Evolutionary conservation across 148 eudicot species (phyloP).

Genomic region (Chenopodium formosanum): DNA sequence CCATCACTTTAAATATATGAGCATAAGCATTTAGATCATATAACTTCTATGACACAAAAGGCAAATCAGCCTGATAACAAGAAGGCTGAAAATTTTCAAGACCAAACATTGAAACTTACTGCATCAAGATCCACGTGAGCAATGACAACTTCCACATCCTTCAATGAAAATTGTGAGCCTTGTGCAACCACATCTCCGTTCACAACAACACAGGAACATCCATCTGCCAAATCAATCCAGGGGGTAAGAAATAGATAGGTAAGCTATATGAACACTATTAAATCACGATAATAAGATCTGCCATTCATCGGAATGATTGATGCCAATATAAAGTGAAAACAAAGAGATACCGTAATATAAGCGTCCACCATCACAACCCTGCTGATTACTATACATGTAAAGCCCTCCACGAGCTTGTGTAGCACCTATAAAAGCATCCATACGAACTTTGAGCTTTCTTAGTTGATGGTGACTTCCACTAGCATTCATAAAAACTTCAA

Average conservation of each 20-base stretch:
- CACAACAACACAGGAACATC: slow-evolving; percentile 86
- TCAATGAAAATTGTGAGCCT: slow-evolving; percentile 93
- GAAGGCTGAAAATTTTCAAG: not conserved
- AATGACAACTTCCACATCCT: slow-evolving; percentile 87
- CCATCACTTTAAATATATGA: no score
- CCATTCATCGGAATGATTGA: not conserved
- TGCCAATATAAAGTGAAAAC: not conserved
- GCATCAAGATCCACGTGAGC: slow-evolving; percentile 94
- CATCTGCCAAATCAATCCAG: slow-evolving; percentile 60
- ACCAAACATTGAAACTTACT: slow-evolving; percentile 39
- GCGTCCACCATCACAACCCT: slow-evolving; percentile 97
- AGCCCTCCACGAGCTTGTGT: slow-evolving; percentile 92
- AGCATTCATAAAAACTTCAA: slow-evolving; percentile 94
- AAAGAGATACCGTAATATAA: slow-evolving; percentile 69
- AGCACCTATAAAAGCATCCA: slow-evolving; percentile 84
- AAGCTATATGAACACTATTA: not conserved
- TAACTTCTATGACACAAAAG: no score
- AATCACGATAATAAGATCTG: not conserved
- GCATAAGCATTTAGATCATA: no score
- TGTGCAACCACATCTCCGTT: slow-evolving; percentile 96
- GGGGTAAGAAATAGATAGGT: not conserved
- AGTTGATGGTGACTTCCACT: slow-evolving; percentile 99
- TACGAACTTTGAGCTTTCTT: slow-evolving; percentile 85
- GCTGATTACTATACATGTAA: slow-evolving; percentile 95
- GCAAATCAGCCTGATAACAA: no score